Percentiles rank a stretch among this genome's conserved stretches.
These are phyloP conservation scores for Candida taoyuanica DNA, from an alignment of 805 yeast genomes.

Conservation along the genomic window DNA sequence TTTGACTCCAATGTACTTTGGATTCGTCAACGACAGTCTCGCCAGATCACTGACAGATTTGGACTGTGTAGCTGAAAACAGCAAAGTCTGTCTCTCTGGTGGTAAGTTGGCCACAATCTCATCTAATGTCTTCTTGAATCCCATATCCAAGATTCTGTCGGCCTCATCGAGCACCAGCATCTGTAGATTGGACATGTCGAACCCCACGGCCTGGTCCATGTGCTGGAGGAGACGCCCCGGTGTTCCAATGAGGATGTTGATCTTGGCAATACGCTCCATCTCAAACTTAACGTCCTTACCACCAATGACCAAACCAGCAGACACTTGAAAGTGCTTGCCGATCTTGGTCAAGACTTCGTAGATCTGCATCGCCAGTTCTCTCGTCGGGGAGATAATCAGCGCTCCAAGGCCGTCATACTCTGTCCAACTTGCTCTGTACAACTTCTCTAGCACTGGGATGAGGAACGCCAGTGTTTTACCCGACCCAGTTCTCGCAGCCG, in stretches of 20 bases:
- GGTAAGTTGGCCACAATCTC: slow-evolving; percentile 71
- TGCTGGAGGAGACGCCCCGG: slow-evolving; percentile 89
- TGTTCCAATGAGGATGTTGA: slow-evolving; percentile 83
- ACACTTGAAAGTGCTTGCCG: slow-evolving; percentile 53
- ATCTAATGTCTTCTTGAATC: slow-evolving; percentile 67
- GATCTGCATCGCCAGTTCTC: slow-evolving; percentile 72
- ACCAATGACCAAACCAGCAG: slow-evolving; percentile 64
- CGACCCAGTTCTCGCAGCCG: slow-evolving; percentile 95
- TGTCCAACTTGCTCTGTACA: slow-evolving; percentile 39
- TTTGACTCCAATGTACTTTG: slow-evolving; percentile 83
- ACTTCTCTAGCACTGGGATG: slow-evolving; percentile 74
- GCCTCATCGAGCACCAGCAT: slow-evolving; percentile 88
- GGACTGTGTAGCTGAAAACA: slow-evolving; percentile 90
- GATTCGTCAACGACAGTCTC: slow-evolving; percentile 87
- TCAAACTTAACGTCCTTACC: slow-evolving; percentile 68
- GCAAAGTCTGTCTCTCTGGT: slow-evolving; percentile 85
- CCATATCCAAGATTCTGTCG: slow-evolving; percentile 77
- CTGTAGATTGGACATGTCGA: slow-evolving; percentile 62
- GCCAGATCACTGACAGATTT: slow-evolving; percentile 81
- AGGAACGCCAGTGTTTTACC: slow-evolving; percentile 91
- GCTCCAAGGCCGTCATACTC: slow-evolving; percentile 50
- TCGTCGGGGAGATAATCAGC: slow-evolving; percentile 63
- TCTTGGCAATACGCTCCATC: slow-evolving; percentile 54
- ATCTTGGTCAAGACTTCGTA: slow-evolving; percentile 59
- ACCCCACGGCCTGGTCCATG: slow-evolving; percentile 55